A percentile compares a stretch with the other conserved stretches of the same genome.
These are phyloP conservation scores for Zychaea mexicana DNA, from an alignment of 371 early-diverging fungal species.

Conservation along the genomic window DNA sequence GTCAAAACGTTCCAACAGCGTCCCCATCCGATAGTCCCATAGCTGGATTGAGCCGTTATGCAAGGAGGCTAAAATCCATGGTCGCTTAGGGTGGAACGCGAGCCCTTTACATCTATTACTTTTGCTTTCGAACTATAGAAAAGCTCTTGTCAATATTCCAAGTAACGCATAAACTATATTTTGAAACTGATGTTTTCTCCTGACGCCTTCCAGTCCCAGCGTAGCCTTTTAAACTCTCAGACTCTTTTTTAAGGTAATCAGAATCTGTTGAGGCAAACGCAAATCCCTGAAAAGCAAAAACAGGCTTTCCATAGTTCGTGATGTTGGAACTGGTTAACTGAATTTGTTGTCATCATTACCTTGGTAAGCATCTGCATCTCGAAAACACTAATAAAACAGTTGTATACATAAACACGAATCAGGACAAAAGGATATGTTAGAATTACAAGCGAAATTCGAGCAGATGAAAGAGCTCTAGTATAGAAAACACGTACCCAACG, in stretches of 20 bases:
- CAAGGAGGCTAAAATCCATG: constrained; percentile 96
- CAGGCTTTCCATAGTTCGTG: too few relatives aligned
- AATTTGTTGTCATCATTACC: constrained; percentile 38
- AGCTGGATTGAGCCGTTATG: constrained; percentile 98
- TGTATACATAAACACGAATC: background rate
- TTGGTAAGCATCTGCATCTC: constrained; percentile 86
- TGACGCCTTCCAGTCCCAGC: too few relatives aligned
- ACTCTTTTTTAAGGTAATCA: too few relatives aligned
- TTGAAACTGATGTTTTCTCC: too few relatives aligned
- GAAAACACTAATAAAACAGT: background rate
- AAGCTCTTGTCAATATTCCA: background rate
- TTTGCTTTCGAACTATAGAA: constrained; percentile 92
- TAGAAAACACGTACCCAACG: background rate
- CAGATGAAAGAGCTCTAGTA: background rate
- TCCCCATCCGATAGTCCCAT: constrained; percentile 99
- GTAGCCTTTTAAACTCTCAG: too few relatives aligned
- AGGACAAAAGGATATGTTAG: background rate
- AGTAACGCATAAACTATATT: too few relatives aligned
- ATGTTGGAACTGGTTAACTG: background rate
- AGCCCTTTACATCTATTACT: constrained; percentile 98
- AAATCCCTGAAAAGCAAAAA: too few relatives aligned
- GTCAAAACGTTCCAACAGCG: constrained; percentile 94
- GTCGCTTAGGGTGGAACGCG: constrained; percentile 97
- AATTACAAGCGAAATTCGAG: background rate
- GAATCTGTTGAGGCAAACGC: too few relatives aligned